These are phyloP conservation scores for Diaporthe aspalathi DNA, from an alignment of 2,329 filamentous ascomycete species.

Conservation along the genomic window DNA sequence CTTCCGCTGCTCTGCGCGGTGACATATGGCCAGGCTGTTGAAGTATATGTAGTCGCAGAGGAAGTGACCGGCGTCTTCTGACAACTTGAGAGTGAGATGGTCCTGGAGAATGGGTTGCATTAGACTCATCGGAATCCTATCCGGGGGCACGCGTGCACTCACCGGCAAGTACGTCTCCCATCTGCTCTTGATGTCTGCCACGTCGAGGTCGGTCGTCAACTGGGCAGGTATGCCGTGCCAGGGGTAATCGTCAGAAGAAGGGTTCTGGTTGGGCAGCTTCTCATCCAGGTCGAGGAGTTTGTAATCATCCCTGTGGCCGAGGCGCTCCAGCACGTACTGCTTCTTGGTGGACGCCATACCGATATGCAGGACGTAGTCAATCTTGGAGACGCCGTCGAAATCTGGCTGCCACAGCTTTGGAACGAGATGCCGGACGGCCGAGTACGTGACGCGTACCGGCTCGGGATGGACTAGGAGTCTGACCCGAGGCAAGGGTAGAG, in stretches of 20 bases:
- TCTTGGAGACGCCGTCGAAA: constrained; percentile 49
- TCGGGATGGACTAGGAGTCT: constrained; percentile 73
- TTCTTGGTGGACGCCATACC: constrained; percentile 78
- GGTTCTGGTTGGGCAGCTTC: constrained; percentile 57
- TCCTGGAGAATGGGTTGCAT: constrained; percentile 46
- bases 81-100: constrained; percentile 65
- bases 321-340: constrained; percentile 77
- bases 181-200: constrained; percentile 65
- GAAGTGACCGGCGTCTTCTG: constrained; percentile 77
- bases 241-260: constrained; percentile 60
- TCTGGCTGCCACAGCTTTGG: constrained; percentile 70
- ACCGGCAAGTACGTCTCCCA: constrained; percentile 67
- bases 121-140: background rate
- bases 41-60: constrained; percentile 85
- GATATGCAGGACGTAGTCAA: constrained; percentile 80
- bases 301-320: constrained; percentile 80
- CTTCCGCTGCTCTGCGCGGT: constrained; percentile 57
- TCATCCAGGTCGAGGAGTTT: constrained; percentile 76
- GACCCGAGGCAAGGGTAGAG: constrained; percentile 58
- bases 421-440: constrained; percentile 70
- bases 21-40: constrained; percentile 71
- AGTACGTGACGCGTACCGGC: constrained; percentile 78
- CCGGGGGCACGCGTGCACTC: constrained; percentile 42
- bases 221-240: constrained; percentile 67
- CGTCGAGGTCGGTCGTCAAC: constrained; percentile 66